Base-by-base conservation (phyloP, 768 basidiomycete genomes). In the Coprinellus micaceus region DNA sequence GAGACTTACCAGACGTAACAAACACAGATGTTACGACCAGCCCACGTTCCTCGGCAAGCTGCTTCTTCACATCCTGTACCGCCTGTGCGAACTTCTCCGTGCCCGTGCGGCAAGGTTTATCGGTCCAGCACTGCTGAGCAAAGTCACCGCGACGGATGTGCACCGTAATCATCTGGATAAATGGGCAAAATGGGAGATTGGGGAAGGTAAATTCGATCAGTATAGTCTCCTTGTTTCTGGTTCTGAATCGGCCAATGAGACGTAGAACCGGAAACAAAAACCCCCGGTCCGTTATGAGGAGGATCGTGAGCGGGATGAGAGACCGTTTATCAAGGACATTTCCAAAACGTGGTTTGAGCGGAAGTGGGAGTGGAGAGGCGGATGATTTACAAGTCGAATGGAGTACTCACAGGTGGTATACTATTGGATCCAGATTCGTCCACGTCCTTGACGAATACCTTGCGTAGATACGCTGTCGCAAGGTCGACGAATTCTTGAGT, bases 61-160 rank as follows among this genome's bases (percentile, higher is more conserved):
- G 19, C n/a, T 43, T 37, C 13, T 30, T 47, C 4, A 56, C 37
- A 3, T n/a, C 55, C 11, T 11, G n/a, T 2, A 56, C 55, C n/a
- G 45, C 54, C 26, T 39, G 4, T 24, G 36, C 48, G 29, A 39
- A 50, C 17, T 49, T 37, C 12, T 50, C n/a, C 12, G 55, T 30
- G 24, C 33, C 54, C 17, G 41, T 55, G 15, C 40, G 15, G 33
- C 55, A 56, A 4, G 55, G 55, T 28, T 41, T 49, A 9, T 40
- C 62, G 30, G 71, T 66, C 53, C 65, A 70, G 52, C 71, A 73
- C 19, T 63, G 63, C 24, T 61, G 57, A 9, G 46, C 66, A 63
- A 82, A 81, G 60, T 81, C 80, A 3, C 75, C 75, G 5, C 74
- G 74, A 24, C 81, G 75, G 24, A 74, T 66, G 59, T 82, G 81